Evolutionary conservation across 2,329 filamentous ascomycete genomes (phyloP), one percentile per base, ranked within the genome.

Genomic region (Cercospora brassicicola): DNA sequence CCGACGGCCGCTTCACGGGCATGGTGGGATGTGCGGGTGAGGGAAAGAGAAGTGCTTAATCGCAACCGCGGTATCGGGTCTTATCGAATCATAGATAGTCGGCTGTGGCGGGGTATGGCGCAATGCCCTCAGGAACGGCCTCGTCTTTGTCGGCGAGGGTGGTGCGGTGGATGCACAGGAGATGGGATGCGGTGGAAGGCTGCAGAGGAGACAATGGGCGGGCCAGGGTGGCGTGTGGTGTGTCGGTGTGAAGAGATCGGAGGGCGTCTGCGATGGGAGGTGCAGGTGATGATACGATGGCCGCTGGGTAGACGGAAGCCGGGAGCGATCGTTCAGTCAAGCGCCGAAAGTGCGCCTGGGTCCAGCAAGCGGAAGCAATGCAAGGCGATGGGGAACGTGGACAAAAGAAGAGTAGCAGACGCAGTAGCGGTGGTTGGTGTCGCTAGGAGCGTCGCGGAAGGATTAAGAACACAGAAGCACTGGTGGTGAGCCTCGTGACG

Each of bases 121-220:
- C 73, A 73, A 70, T 66, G 73, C 57, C 67, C 68, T 62, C 64
- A 68, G 59, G 68, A 59, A 59, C 28, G n/a, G 30, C 55, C 55
- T 51, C 59, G 59, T 20, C 39, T 10, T 31, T 9, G 39, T 11
- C 28, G 61, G 42, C 10, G 42, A 51, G 42, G 28, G 28, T 13
- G 30, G 45, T 36, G 28, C 59, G 15, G 3, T 62, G 39, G 42
- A 28, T 62, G 28, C 39, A 45, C 39, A 28, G 39, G 36, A 31
- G 59, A 30, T 31, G 42, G 42, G 28, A 30, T 48, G 59, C 70
- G 57, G 67, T 68, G 20, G 64, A 65, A 69, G 33, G 60, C 57
- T 51, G 15, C 36, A 53, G 20, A 33, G 18, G 55, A 59, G 55
- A 59, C 55, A 23, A 59, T 59, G 55, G 31, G n/a, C 55, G 48